These are phyloP conservation scores for Aspergillus bertholletiae DNA, from an alignment of 495 filamentous ascomycete genomes.

Conservation along the genomic window DNA sequence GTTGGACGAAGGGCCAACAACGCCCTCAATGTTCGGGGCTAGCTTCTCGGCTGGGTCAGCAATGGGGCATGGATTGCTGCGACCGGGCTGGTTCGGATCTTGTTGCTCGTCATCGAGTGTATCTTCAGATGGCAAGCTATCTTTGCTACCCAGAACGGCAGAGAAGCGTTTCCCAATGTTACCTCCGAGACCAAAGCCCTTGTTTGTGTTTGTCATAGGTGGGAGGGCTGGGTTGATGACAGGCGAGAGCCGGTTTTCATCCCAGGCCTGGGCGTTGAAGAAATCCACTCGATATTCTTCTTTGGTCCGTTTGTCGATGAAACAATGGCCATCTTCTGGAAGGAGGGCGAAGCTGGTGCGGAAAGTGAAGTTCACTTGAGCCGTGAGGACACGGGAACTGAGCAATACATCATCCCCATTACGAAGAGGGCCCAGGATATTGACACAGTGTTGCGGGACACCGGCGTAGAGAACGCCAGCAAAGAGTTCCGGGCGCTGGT, in stretches of 20 bases:
- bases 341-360: slow-evolving; percentile 82
- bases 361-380: slow-evolving; percentile 91
- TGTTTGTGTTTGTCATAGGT: slow-evolving; percentile 21
- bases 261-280: slow-evolving; percentile 76
- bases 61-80: neutral
- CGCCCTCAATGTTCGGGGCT: slow-evolving; percentile 32
- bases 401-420: slow-evolving; percentile 90
- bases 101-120: slow-evolving; percentile 10
- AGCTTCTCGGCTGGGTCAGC: slow-evolving; percentile 4
- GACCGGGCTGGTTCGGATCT: slow-evolving; percentile 20
- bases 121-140: slow-evolving; percentile 16
- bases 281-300: slow-evolving; percentile 84
- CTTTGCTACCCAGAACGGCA: slow-evolving; percentile 22
- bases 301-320: slow-evolving; percentile 76
- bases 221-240: slow-evolving; percentile 65
- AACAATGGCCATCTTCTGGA: slow-evolving; percentile 85
- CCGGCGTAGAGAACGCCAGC: slow-evolving; percentile 85
- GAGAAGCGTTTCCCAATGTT: slow-evolving; percentile 44
- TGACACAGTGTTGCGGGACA: slow-evolving; percentile 79
- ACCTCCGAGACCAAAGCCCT: slow-evolving; percentile 41
- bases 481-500: slow-evolving; percentile 82
- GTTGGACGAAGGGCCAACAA: slow-evolving; percentile 30
- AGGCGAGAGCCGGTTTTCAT: slow-evolving; percentile 73
- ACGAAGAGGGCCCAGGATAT: slow-evolving; percentile 84
- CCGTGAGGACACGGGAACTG: slow-evolving; percentile 85